Evolutionary conservation across 345 rosid genomes (phyloP).

Genomic region (Eucalyptus marginata): DNA sequence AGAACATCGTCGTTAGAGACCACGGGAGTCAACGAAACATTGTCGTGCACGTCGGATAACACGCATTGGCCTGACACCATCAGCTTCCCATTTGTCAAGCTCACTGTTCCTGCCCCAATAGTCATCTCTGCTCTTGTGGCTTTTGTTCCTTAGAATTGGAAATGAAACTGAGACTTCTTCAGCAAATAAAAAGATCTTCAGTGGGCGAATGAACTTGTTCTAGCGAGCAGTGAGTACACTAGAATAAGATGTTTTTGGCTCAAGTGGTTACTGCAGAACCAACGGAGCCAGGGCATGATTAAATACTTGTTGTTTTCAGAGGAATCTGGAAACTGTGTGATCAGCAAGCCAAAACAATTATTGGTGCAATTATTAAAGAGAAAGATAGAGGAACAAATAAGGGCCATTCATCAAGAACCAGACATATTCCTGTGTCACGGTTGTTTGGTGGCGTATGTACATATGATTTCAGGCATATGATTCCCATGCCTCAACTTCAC

Average conservation of each 20-base stretch:
- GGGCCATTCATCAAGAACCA: neutral
- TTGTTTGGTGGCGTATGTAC: neutral
- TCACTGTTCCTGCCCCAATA: conserved; percentile 19
- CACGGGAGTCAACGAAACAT: conserved; percentile 12
- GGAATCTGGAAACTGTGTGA: neutral
- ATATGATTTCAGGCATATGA: neutral
- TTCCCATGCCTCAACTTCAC: neutral
- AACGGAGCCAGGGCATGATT: neutral
- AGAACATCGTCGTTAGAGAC: conserved; percentile 7
- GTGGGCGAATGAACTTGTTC: neutral
- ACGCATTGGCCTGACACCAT: conserved; percentile 24
- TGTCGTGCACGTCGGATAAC: conserved; percentile 20
- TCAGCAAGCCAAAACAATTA: neutral
- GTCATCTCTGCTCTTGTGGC: conserved; percentile 13
- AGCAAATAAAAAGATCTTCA: neutral
- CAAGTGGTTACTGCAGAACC: neutral
- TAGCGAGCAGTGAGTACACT: neutral
- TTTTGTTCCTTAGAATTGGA: neutral
- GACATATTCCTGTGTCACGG: neutral
- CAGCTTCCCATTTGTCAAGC: conserved; percentile 25
- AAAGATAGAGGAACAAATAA: neutral
- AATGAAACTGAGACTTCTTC: neutral
- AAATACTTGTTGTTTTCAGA: neutral
- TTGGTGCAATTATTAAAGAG: neutral
- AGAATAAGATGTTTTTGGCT: neutral